Evolutionary conservation across 2,329 filamentous ascomycete genomes (phyloP).

Genomic region (Fusarium staphyleae): DNA sequence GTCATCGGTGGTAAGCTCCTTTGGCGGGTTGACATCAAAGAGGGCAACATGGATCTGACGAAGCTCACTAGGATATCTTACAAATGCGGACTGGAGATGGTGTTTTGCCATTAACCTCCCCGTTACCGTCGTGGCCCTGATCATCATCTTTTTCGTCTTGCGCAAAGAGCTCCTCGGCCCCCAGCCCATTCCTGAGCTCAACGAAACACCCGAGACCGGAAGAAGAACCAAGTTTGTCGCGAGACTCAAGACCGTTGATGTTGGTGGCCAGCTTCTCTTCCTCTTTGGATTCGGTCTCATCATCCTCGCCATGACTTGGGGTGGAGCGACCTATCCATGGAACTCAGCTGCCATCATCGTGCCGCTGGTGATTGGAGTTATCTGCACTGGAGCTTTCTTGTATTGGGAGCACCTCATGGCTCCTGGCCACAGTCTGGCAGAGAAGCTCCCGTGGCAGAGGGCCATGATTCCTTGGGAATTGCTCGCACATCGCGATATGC

Average conservation of each 20-base stretch:
- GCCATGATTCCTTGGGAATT: slow-evolving; percentile 71
- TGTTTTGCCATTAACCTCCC: slow-evolving; percentile 71
- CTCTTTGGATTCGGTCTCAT: slow-evolving; percentile 61
- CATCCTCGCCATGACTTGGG: slow-evolving; percentile 64
- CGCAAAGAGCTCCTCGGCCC: slow-evolving; percentile 65
- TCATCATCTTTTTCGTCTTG: slow-evolving; percentile 63
- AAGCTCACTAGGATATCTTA: slow-evolving; percentile 52
- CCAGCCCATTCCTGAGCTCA: slow-evolving; percentile 55
- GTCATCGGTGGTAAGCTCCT: slow-evolving; percentile 59
- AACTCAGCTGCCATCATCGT: slow-evolving; percentile 55
- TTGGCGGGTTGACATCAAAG: neutral
- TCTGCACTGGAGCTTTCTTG: slow-evolving; percentile 53
- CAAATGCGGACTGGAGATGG: slow-evolving; percentile 67
- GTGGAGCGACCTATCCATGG: slow-evolving; percentile 62
- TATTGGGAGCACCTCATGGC: slow-evolving; percentile 63
- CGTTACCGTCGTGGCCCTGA: slow-evolving; percentile 57
- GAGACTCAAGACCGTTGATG: slow-evolving; percentile 62
- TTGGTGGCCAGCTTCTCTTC: slow-evolving; percentile 64
- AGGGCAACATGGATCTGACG: slow-evolving; percentile 7
- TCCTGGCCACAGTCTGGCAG: slow-evolving; percentile 55
- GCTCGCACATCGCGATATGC: slow-evolving; percentile 63
- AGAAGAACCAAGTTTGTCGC: slow-evolving; percentile 47
- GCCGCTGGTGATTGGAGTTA: slow-evolving; percentile 55
- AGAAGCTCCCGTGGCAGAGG: slow-evolving; percentile 60
- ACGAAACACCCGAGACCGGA: slow-evolving; percentile 48